Conservation (phyloP, 2,329 filamentous ascomycete species). For the Fusarium hainanense region DNA sequence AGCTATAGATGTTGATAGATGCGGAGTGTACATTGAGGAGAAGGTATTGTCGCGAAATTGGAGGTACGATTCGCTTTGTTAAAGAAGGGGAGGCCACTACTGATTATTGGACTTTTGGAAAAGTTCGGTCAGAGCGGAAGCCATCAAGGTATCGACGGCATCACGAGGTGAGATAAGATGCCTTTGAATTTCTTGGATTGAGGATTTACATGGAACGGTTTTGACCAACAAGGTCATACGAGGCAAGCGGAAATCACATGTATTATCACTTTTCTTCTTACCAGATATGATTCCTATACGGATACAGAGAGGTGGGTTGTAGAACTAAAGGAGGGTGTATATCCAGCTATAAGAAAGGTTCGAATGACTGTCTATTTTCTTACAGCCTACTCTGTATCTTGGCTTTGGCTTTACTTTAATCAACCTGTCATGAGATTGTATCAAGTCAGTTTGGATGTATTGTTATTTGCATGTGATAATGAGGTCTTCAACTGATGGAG, state of each 20-base stretch:
- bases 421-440: constrained; percentile 1
- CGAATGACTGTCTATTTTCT: constrained; percentile 11
- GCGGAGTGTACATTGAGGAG: constrained; percentile 10
- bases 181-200: background rate
- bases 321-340: constrained; percentile 33
- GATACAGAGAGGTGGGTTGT: constrained; percentile 8
- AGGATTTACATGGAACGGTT: background rate
- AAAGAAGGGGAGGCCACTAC: background rate
- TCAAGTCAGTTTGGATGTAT: background rate
- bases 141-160: constrained; percentile 1
- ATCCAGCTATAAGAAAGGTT: constrained; percentile 31
- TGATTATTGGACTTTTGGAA: constrained; percentile 1
- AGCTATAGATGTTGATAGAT: constrained; percentile 25
- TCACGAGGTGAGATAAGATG: background rate
- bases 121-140: constrained; percentile 12
- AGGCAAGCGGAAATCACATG: constrained; percentile 33
- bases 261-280: constrained; percentile 32
- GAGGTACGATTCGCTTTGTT: constrained; percentile 13
- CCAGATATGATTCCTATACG: constrained; percentile 6
- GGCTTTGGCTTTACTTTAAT: background rate
- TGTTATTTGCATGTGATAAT: constrained; percentile 41
- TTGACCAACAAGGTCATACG: constrained; percentile 19
- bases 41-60: background rate
- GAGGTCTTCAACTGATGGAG: background rate
- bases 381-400: background rate